Base-by-base conservation (phyloP, 176 grass and related monocot genomes). In the Juncus effusus region DNA sequence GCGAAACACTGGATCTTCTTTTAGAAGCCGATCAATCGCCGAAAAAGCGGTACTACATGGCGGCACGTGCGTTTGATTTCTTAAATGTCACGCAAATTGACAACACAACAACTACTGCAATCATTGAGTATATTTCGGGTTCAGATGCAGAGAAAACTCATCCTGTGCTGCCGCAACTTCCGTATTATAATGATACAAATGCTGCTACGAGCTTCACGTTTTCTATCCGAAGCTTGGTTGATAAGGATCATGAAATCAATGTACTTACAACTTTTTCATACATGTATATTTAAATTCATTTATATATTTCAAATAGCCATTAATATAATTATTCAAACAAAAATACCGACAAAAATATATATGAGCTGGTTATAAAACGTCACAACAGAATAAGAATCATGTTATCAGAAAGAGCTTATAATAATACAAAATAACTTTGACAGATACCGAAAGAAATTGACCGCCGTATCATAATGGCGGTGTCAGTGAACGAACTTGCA, bases 1-100 rank as follows among this genome's bases (percentile, higher is more conserved):
- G 90, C 4, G 84, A 95, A 58, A 87, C 86, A 42, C 83, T 95
- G 56, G 83, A 95, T 76, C 83, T 81, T 60, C 80, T 95, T 8
- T 83, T 95, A 67, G 36, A 42, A 56, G 74, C 86, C 3, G 60
- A 3, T 53, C 64, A 67, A 67, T 67, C 90, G 16, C 11, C 75
- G 19, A 51, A 80, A 3, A 79, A 73, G 14, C 74, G 74, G 59
- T 95, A 95, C 75, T 95, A 87, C 80, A 81, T 95, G 83, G 90
- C 86, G 10, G 80, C 85, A 51, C 13, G 59, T 36, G 53, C 74
- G 35, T 52, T 67, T 81, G 52, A 83, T 58, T 70, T 65, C 3
- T 65, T 76, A 41, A 7, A 60, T n/a, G 62, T 81, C 47, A 59
- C 40, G 13, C 11, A 55, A 10, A 40, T 63, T 10, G 74, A 87